phyloP scores from a whole-genome alignment of 1,284 basidiomycete species.

The Ceratobasidium sp. region DNA sequence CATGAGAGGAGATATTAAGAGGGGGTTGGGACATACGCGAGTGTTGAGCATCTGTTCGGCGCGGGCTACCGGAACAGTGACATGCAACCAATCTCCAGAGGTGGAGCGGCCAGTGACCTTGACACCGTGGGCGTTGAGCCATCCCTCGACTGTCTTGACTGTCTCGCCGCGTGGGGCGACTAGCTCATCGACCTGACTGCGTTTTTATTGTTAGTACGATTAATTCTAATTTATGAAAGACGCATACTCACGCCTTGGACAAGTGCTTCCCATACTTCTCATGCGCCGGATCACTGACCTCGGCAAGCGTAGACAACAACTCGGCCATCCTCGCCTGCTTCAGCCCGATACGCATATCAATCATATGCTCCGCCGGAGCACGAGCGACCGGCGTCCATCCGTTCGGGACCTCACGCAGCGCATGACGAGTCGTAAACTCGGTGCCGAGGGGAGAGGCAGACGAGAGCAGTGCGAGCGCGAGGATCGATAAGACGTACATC shows the following conservation, averaged over 20 bases:
- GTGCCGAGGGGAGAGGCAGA: conserved; percentile 7
- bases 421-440: conserved; percentile 42
- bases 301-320: conserved; percentile 10
- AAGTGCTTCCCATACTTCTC: conserved; percentile 29
- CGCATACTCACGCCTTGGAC: conserved; percentile 53
- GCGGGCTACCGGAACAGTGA: conserved; percentile 30
- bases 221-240: conserved; percentile 54
- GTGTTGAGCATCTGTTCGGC: conserved; percentile 41
- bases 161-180: conserved; percentile 41
- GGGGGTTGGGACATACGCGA: conserved; percentile 65
- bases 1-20: no score
- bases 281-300: conserved; percentile 40
- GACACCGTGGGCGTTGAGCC: conserved; percentile 39
- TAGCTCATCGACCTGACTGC: conserved; percentile 2
- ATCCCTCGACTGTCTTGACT: conserved; percentile 29
- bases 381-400: conserved; percentile 27
- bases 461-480: conserved; percentile 22
- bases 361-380: conserved; percentile 24
- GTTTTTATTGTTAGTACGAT: neutral
- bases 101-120: conserved; percentile 15
- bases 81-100: conserved; percentile 43
- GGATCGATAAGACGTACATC: conserved; percentile 21
- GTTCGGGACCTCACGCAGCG: conserved; percentile 27
- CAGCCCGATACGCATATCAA: conserved; percentile 35
- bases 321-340: conserved; percentile 32